phyloP scores from a whole-genome alignment of 2,329 filamentous ascomycete species.

The Aureobasidium sp. region DNA sequence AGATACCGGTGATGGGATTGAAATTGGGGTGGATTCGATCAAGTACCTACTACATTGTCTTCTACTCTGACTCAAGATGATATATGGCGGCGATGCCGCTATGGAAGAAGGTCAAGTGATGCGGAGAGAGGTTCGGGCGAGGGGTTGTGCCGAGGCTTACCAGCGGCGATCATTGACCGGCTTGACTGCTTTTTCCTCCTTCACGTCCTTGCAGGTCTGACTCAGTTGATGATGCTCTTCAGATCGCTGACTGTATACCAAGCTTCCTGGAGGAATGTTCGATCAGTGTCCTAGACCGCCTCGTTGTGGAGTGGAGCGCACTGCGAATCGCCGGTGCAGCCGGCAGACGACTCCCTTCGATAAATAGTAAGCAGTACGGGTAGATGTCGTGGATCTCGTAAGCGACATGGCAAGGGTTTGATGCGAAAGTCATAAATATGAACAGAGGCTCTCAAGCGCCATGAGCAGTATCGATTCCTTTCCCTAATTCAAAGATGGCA shows the following conservation, averaged over 20 bases:
- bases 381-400: neutral
- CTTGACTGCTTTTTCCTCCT: neutral
- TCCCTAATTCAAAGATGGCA: neutral
- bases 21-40: neutral
- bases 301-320: neutral
- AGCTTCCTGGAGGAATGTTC: no score
- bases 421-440: neutral
- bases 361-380: neutral
- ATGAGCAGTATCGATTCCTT: neutral
- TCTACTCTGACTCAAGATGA: neutral
- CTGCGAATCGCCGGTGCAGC: neutral
- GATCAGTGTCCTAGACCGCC: neutral
- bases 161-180: neutral
- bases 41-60: neutral
- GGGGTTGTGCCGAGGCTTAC: slow-evolving; percentile 5
- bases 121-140: slow-evolving; percentile 6
- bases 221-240: neutral
- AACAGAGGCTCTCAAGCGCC: no score
- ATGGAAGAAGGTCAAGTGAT: neutral
- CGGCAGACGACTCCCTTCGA: neutral
- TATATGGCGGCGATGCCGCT: neutral
- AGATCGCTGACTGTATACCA: neutral
- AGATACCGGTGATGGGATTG: neutral
- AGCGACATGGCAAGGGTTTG: neutral
- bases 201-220: neutral